Percentiles rank a stretch among this genome's conserved stretches.
Conservation (phyloP, 495 filamentous ascomycete genomes). For the Amphirosellinia nigrospora region DNA sequence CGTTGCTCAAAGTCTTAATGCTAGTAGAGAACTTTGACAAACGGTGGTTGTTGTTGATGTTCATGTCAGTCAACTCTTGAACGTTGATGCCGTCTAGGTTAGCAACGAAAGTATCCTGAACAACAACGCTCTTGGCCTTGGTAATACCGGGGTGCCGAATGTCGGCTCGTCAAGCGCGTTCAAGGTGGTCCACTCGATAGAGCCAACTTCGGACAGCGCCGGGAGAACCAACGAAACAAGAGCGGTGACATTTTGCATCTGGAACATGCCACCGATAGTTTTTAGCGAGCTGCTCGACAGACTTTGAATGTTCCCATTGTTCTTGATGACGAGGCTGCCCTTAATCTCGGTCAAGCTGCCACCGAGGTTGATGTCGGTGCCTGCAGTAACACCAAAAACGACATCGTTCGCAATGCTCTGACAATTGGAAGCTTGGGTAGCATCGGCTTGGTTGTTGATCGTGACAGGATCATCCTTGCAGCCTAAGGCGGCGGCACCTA, state of each 20-base stretch:
- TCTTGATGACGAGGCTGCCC: conserved; percentile 68
- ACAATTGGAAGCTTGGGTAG: conserved; percentile 69
- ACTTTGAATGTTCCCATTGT: conserved; percentile 63
- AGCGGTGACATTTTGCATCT: conserved; percentile 66
- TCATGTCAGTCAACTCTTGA: conserved; percentile 61
- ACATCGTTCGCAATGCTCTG: conserved; percentile 72
- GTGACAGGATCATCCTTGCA: conserved; percentile 57
- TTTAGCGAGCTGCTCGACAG: conserved; percentile 56
- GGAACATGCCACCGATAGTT: conserved; percentile 67
- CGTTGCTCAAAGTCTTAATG: conserved; percentile 69
- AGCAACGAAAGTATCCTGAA: conserved; percentile 82
- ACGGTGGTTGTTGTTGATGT: conserved; percentile 82
- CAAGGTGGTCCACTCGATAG: conserved; percentile 75
- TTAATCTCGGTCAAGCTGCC: conserved; percentile 60
- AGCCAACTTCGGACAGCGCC: conserved; percentile 64
- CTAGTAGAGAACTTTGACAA: conserved; percentile 73
- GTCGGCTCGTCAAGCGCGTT: conserved; percentile 68
- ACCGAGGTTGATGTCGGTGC: conserved; percentile 58
- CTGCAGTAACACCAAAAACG: conserved; percentile 61
- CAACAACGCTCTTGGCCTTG: conserved; percentile 67
- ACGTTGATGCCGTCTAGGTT: conserved; percentile 81
- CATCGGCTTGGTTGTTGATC: conserved; percentile 74
- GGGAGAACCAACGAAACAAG: conserved; percentile 69
- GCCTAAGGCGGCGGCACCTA: conserved; percentile 43
- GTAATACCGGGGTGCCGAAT: conserved; percentile 68